Evolutionary conservation across 768 basidiomycete species (phyloP).

Genomic region (Auricularia auricula-judae): DNA sequence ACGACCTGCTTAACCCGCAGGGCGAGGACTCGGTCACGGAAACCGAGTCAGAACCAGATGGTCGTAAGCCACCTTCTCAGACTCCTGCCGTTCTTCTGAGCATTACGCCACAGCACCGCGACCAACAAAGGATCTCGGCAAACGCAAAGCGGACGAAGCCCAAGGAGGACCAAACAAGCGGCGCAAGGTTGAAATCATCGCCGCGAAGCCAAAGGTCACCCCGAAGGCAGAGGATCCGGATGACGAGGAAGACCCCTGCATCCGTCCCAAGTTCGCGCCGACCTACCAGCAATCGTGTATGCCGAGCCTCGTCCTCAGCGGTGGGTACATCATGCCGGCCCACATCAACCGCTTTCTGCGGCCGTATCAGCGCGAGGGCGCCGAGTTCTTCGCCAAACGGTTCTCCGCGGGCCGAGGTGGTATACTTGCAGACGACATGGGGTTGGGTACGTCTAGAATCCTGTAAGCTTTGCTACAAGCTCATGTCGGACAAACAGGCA

Average conservation of each 20-base stretch:
- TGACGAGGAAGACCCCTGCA: background rate
- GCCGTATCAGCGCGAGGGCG: constrained; percentile 83
- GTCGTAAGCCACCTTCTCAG: background rate
- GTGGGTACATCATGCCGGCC: constrained; percentile 14
- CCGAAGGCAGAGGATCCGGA: background rate
- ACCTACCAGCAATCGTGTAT: background rate
- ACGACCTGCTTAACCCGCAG: background rate
- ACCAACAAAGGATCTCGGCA: background rate
- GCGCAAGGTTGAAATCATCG: background rate
- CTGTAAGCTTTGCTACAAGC: constrained; percentile 9
- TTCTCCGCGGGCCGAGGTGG: constrained; percentile 64
- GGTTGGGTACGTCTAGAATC: constrained; percentile 17
- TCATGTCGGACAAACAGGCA: constrained; percentile 24
- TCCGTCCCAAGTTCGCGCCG: background rate
- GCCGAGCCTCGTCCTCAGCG: background rate
- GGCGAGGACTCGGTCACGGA: background rate
- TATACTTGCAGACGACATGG: constrained; percentile 94
- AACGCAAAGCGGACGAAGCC: background rate
- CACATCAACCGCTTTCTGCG: constrained; percentile 77
- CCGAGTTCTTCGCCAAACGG: constrained; percentile 66
- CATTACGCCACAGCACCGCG: background rate
- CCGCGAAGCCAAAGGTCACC: background rate
- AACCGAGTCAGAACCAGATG: background rate
- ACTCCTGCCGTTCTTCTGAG: background rate
- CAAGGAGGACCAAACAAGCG: background rate